Base-by-base conservation (phyloP, 1,284 basidiomycete genomes). In the Pterulicium gracile region DNA sequence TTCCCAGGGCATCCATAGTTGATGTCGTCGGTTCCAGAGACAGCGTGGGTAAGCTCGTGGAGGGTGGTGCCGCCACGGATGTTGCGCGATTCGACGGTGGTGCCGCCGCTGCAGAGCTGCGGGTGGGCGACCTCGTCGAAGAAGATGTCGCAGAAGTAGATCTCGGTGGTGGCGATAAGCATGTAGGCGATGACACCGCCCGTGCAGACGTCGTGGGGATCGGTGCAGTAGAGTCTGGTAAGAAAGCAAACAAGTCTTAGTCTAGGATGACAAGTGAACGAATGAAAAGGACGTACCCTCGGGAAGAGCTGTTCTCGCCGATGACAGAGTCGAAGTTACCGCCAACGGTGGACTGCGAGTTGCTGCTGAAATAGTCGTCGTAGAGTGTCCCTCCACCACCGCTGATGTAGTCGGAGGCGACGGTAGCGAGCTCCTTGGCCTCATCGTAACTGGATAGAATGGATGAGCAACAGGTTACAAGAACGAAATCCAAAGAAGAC, bases 91-190 rank as follows among this genome's bases (percentile, higher is more conserved):
- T 59, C 57, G 23, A 68, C 66, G 21, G 60, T 56, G 15, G 64
- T 66, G n/a, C n/a, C n/a, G 14, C 61, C 62, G 43, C 52, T 53
- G 59, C 67, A 69, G 13, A 69, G 60, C 42, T 46, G 54, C 24
- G 52, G 43, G 40, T 54, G 56, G 3, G 65, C 17, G 14, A 66
- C 63, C 50, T 68, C 60, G 45, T 61, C 60, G 61, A 66, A 69
- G 62, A 69, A 68, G 48, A 64, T 58, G 52, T 51, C 54, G 58
- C 67, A 68, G 57, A 54, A 65, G 56, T 67, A 67, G 50, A 68
- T 65, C 63, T 66, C 48, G n/a, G 54, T 55, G 34, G 52, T 53
- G 21, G 52, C 44, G 24, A 47, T 48, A 19, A 49, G 42, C 19
- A 52, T 55, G 48, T 55, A 55, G 19, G 54, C 54, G 47, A 55